phyloP scores from a whole-genome alignment of 2,329 filamentous ascomycete genomes.

The Verticillium nonalfalfae region DNA sequence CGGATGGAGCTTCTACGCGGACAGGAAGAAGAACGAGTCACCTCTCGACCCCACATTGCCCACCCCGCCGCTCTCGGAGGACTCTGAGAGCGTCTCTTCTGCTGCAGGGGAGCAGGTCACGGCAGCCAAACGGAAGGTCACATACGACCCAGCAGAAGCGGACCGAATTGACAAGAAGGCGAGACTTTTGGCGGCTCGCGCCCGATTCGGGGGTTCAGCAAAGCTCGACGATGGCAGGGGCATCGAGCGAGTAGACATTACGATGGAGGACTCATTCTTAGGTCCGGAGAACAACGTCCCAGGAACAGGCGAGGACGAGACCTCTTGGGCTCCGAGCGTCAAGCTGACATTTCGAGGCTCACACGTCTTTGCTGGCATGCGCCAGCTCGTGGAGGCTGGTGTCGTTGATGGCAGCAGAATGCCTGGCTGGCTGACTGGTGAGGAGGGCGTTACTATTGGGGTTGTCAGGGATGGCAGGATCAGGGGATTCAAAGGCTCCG shows the following conservation, averaged over 20 bases:
- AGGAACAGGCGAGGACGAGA: conserved; percentile 19
- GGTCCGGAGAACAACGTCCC: conserved; percentile 18
- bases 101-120: conserved; percentile 19
- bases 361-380: conserved; percentile 76
- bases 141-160: conserved; percentile 10
- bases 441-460: conserved; percentile 72
- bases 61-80: conserved; percentile 37
- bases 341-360: conserved; percentile 65
- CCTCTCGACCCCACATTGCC: conserved; percentile 49
- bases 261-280: conserved; percentile 50
- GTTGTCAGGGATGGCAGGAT: conserved; percentile 63
- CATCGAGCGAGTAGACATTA: conserved; percentile 54
- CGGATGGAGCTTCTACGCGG: conserved; percentile 74
- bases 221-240: conserved; percentile 51
- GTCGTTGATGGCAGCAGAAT: conserved; percentile 70
- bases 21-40: conserved; percentile 47
- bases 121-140: conserved; percentile 41
- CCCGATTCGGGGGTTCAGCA: conserved; percentile 63
- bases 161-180: conserved; percentile 27
- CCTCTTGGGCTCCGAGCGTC: conserved; percentile 50
- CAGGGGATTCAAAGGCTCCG: conserved; percentile 49
- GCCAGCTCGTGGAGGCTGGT: conserved; percentile 70
- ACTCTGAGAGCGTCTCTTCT: conserved; percentile 18
- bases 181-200: conserved; percentile 48
- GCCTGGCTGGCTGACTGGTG: conserved; percentile 89